Evolutionary conservation across 164 flowering plant genomes (phyloP), one percentile per base, ranked within the genome.

Genomic region (Buxus sempervirens): DNA sequence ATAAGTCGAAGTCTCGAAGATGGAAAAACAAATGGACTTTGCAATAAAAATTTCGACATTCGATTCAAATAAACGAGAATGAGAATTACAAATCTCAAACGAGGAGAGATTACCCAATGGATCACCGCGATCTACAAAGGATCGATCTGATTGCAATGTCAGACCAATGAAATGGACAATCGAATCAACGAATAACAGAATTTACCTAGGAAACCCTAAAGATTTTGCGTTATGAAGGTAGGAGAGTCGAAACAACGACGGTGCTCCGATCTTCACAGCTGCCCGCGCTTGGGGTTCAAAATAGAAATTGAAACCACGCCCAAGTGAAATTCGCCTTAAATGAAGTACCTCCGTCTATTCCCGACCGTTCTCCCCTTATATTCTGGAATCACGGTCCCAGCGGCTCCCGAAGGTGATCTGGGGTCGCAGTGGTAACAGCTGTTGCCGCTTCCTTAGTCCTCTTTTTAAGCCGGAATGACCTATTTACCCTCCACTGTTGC

Each of bases 141-240:
- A 45, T 45, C 51, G 51, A 45, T 45, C 18, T 45, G 18, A 45
- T 15, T 5, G 18, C 14, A 45, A 45, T 45, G 12, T 1, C 5
- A 45, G 12, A 45, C 18, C 51, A 45, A 2, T 45, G 51, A 45
- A 45, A 10, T 1, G 51, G 13, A 45, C 5, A 8, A 54, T 23
- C 21, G 51, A n/a, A 14, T 8, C 7, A 20, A 28, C 18, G 32
- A 5, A 25, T 55, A 63, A 32, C 1, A 63, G 32, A 63, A 48
- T 12, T 63, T 22, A 63, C 66, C 66, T 63, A 10, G 16, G 66
- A 63, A 63, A 49, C 4, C 10, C 45, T 60, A 32, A n/a, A n/a
- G 63, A 60, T 60, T 22, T 60, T 15, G 63, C 14, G 45, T 32
- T 60, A 20, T 20, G 45, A 28, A 14, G 36, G 19, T 7, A 36